These are phyloP conservation scores for Mortierella sp. DNA, from an alignment of 371 early-diverging fungal genomes.

Conservation along the genomic window DNA sequence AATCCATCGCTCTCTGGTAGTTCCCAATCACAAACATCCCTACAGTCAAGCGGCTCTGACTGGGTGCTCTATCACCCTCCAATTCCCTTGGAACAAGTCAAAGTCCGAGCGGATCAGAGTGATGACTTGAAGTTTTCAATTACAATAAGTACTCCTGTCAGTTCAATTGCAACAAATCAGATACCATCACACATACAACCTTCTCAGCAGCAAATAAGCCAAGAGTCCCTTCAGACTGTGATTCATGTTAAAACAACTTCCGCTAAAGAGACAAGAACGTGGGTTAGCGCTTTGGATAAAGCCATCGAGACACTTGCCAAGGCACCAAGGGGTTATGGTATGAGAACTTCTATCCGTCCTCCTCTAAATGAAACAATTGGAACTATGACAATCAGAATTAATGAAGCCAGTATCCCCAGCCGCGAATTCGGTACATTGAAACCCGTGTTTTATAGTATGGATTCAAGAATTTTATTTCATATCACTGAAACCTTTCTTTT, in stretches of 20 bases:
- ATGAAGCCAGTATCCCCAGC: conserved; percentile 34
- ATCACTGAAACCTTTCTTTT: no score
- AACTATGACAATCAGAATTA: conserved; percentile 38
- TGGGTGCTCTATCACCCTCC: conserved; percentile 45
- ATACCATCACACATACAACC: conserved; percentile 28
- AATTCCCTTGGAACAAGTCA: conserved; percentile 31
- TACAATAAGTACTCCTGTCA: conserved; percentile 9
- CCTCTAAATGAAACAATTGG: conserved; percentile 40
- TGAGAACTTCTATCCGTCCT: conserved; percentile 51
- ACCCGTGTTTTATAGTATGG: neutral
- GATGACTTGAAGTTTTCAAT: conserved; percentile 34
- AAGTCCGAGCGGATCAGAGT: conserved; percentile 17
- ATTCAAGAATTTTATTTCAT: no score
- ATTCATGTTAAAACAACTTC: conserved; percentile 37
- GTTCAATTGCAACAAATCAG: neutral
- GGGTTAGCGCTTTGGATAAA: conserved; percentile 34
- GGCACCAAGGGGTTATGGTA: conserved; percentile 34
- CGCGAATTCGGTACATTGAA: conserved; percentile 37
- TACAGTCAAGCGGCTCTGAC: conserved; percentile 12
- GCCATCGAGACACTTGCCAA: conserved; percentile 41
- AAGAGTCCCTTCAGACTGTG: conserved; percentile 9
- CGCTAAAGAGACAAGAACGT: conserved; percentile 20
- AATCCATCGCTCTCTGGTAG: conserved; percentile 6
- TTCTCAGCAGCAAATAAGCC: conserved; percentile 7
- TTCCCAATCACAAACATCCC: conserved; percentile 7